Percentiles rank a stretch among this genome's conserved stretches.
phyloP scores from a whole-genome alignment of 129 eudicot genomes.

The Tagetes erecta region DNA sequence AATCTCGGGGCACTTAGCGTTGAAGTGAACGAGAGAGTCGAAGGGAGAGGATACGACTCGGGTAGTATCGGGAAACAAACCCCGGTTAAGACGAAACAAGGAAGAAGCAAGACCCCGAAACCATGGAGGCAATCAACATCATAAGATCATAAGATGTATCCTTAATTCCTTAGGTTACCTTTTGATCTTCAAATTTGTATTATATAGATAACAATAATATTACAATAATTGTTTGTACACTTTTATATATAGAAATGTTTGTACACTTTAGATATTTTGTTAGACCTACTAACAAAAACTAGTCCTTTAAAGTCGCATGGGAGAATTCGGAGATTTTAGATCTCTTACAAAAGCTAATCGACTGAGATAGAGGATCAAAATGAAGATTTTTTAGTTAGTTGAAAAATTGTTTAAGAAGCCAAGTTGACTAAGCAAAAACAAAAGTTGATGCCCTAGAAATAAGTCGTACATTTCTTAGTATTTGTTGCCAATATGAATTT shows the following conservation, averaged over 20 bases:
- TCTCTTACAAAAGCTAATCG: too few species aligned
- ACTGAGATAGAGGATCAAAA: too few species aligned
- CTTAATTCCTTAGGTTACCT: background rate
- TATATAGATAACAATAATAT: background rate
- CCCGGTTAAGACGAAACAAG: slow-evolving; percentile 45
- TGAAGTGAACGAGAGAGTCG: slow-evolving; percentile 37
- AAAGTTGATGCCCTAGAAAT: too few species aligned
- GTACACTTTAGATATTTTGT: too few species aligned
- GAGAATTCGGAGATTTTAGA: too few species aligned
- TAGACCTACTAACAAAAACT: too few species aligned
- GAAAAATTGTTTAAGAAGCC: too few species aligned
- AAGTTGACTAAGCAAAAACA: too few species aligned
- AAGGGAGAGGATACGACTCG: slow-evolving; percentile 37
- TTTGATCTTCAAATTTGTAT: slow-evolving; percentile 19
- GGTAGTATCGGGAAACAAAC: slow-evolving; percentile 52
- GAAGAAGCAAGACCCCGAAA: slow-evolving; percentile 25
- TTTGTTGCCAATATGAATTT: too few species aligned
- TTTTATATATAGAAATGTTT: background rate
- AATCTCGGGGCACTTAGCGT: slow-evolving; percentile 35
- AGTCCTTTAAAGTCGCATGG: too few species aligned
- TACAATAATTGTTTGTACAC: background rate
- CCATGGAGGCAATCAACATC: slow-evolving; percentile 36
- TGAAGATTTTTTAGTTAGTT: too few species aligned
- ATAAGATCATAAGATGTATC: slow-evolving; percentile 25
- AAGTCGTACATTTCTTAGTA: too few species aligned